Conservation (phyloP, 1,284 basidiomycete genomes). For the Taiwanofungus camphoratus region DNA sequence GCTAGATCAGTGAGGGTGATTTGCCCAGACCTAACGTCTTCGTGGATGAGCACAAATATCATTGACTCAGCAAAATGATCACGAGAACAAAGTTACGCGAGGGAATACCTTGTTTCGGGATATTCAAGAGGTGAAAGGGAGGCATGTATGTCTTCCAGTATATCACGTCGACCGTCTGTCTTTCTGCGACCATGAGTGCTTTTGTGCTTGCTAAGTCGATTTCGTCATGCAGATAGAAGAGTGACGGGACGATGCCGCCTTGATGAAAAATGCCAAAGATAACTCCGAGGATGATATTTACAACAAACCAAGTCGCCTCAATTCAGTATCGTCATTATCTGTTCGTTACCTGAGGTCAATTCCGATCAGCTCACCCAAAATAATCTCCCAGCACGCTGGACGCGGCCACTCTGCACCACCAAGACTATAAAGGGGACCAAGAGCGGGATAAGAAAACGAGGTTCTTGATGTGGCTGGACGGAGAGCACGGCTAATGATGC, state of each 20-base stretch:
- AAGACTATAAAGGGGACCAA: constrained; percentile 30
- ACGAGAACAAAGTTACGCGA: neutral
- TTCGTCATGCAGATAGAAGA: constrained; percentile 28
- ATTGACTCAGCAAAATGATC: neutral
- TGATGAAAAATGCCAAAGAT: constrained; percentile 37
- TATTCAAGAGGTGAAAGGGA: constrained; percentile 31
- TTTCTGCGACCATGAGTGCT: constrained; percentile 1
- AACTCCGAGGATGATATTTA: constrained; percentile 26
- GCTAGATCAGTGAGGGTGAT: constrained; percentile 22
- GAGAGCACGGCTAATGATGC: constrained; percentile 29
- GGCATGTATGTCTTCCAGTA: constrained; percentile 41
- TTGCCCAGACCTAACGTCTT: constrained; percentile 14
- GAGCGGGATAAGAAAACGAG: constrained; percentile 35
- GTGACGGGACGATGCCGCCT: constrained; percentile 36
- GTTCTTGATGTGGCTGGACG: constrained; percentile 35
- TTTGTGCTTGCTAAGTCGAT: constrained; percentile 8
- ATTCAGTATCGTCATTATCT: too few species aligned
- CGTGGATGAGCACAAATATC: neutral
- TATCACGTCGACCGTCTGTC: constrained; percentile 23
- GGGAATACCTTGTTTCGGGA: constrained; percentile 22
- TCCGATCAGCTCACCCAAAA: constrained; percentile 34
- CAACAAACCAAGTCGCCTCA: constrained; percentile 27
- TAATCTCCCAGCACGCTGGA: constrained; percentile 21
- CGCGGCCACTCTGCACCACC: constrained; percentile 21
- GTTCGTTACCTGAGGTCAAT: too few species aligned